Evolutionary conservation across 2,329 filamentous ascomycete genomes (phyloP).

Genomic region (Stachybotrys chartarum): DNA sequence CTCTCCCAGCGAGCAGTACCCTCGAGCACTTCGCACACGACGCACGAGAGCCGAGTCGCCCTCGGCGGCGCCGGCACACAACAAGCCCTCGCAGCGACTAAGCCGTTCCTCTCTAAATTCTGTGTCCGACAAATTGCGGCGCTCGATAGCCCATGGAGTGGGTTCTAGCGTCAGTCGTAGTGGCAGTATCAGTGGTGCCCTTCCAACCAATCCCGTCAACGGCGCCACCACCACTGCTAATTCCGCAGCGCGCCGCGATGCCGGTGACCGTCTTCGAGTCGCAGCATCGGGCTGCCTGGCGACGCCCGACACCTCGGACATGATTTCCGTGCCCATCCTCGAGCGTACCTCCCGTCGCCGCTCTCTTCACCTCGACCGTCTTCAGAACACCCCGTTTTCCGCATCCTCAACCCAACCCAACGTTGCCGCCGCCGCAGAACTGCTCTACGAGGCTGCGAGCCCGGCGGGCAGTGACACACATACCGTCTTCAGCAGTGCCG

Average conservation of each 20-base stretch:
- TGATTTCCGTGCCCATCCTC: slow-evolving; percentile 14
- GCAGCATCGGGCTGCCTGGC: slow-evolving; percentile 32
- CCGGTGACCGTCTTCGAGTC: slow-evolving; percentile 14
- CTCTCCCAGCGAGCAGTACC: slow-evolving; percentile 25
- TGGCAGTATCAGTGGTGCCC: neutral
- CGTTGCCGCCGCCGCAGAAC: slow-evolving; percentile 19
- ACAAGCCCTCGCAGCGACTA: slow-evolving; percentile 12
- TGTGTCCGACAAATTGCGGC: slow-evolving; percentile 26
- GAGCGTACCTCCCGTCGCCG: slow-evolving; percentile 32
- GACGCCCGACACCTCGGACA: slow-evolving; percentile 52
- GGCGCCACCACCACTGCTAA: neutral
- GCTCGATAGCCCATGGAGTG: slow-evolving; percentile 21
- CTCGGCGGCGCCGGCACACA: slow-evolving; percentile 6
- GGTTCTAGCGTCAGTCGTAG: slow-evolving; percentile 3
- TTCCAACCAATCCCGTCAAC: slow-evolving; percentile 1
- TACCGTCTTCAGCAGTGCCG: slow-evolving; percentile 54
- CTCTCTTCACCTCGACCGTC: slow-evolving; percentile 31
- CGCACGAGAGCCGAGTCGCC: slow-evolving; percentile 21
- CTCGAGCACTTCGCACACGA: slow-evolving; percentile 21
- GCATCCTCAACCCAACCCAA: slow-evolving; percentile 31
- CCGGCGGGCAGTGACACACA: slow-evolving; percentile 48
- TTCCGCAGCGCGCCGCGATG: slow-evolving; percentile 11
- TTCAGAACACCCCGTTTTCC: slow-evolving; percentile 38
- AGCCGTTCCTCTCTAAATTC: slow-evolving; percentile 20
- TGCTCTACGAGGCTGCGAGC: slow-evolving; percentile 41